Evolutionary conservation across 495 filamentous ascomycete genomes (phyloP), one percentile per base, ranked within the genome.

Genomic region (Aspergillus wentii): DNA sequence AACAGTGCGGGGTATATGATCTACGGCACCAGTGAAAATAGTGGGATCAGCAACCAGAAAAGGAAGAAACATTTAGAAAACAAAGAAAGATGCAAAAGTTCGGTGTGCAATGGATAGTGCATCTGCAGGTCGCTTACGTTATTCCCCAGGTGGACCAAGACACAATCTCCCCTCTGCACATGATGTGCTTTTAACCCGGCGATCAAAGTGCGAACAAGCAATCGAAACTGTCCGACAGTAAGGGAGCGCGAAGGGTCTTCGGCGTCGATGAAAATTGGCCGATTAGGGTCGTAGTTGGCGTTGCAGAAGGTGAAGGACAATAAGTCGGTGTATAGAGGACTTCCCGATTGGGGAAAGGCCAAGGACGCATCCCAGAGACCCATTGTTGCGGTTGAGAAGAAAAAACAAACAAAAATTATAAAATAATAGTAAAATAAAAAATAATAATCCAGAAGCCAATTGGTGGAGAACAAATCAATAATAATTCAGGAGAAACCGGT

Each of bases 141-240:
- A 40, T 83, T 85, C 40, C 78, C 79, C 23, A 80, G 57, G 45
- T 80, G 74, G 29, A 83, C 49, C 46, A 80, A 63, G 10, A 83
- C 75, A 51, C 68, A 76, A 49, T 82, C 76, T 3, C 77, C 80
- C 8, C 54, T 57, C 42, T 72, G 55, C 35, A 82, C 44, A 33
- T 74, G 68, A 23, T 71, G 66, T 15, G 67, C 68, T 29, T 68
- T 71, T 21, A 83, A 58, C 2, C 79, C 79, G 2, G 75, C 74
- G 27, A 71, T 66, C 32, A 82, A 43, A 31, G 71, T 72, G 17
- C 69, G 62, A 27, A 82, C 66, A 8, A 72, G 45, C 10, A 44
- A 48, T 26, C 54, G 60, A 38, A 76, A 75, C 42, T 80, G 71
- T 11, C 55, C 48, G 5, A 63, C 68, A 25, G 69, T 78, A 35